Evolutionary conservation across 306 rosid species (phyloP), one percentile per base, ranked within the genome.

Genomic region (Fragaria iinumae): DNA sequence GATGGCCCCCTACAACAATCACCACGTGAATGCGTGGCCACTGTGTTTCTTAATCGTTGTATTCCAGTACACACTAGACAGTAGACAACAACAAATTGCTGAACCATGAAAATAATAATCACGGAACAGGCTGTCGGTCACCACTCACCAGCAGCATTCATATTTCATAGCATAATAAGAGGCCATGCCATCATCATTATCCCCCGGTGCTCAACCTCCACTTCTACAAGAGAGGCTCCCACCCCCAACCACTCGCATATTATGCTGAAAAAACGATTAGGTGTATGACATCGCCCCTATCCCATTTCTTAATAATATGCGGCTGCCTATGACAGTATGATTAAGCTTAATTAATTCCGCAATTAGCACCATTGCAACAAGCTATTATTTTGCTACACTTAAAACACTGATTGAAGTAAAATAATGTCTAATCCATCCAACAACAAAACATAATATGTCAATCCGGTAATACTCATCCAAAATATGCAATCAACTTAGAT

Each of bases 11-110:
- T 18, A 34, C 17, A 16, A 64, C 8, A 34, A 47, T 14, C 23
- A 29, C 41, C 74, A 70, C 39, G 56, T 70, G 74, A 70, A 25
- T 25, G 43, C 16, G 62, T 14, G 74, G 20, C 44, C 67, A 47
- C 7, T 8, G 18, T 47, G 60, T 25, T 70, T 47, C 56, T n/a
- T 20, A 11, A 29, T 29, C 67, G 36, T 23, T 13, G 32, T 60
- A 27, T 55, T 55, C 60, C 60, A 53, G 59, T 6, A 53, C 59
- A 53, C 59, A 53, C 59, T 20, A 8, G 11, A 53, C 59, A 53
- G 55, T 49, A 1, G 6, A 49, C 20, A 52, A 49, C 20, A 52
- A n/a, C 66, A 60, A 27, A 8, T 12, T 27, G 67, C 25, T 0
- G 38, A 14, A 7, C 17, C 52, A 12, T 29, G 43, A 62, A 29